Conservation (phyloP, 2,329 filamentous ascomycete genomes). For the Hirsutella thompsonii region DNA sequence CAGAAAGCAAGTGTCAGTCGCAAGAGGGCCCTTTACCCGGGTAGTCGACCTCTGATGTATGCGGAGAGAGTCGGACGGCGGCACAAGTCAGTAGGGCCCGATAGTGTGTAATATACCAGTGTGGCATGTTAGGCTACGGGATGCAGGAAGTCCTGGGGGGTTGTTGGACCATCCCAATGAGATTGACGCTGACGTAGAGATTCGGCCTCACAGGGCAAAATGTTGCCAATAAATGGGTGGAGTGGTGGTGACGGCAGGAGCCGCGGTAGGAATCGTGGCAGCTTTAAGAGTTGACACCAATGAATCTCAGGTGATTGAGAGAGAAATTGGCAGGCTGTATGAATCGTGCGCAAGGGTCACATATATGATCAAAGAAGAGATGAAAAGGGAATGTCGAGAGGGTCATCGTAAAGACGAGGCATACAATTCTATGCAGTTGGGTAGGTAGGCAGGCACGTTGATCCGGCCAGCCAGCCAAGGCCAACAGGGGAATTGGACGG, state of each 20-base stretch:
- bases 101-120: slow-evolving; percentile 1
- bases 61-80: background rate
- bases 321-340: too few species aligned
- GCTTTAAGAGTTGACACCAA: background rate
- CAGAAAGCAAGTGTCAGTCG: background rate
- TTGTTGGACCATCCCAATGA: background rate
- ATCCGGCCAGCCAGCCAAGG: too few species aligned
- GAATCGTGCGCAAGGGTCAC: too few species aligned
- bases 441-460: too few species aligned
- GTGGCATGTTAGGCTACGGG: slow-evolving; percentile 9
- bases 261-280: background rate
- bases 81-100: background rate
- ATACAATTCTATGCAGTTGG: too few species aligned
- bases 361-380: too few species aligned
- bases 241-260: background rate
- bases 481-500: too few species aligned
- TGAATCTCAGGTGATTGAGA: too few species aligned
- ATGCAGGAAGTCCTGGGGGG: background rate
- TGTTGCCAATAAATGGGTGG: background rate
- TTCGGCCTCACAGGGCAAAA: background rate
- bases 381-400: too few species aligned
- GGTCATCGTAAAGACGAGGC: too few species aligned
- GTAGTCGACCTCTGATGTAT: background rate
- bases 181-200: background rate
- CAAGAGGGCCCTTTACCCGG: background rate